Percentiles rank a stretch among this genome's conserved stretches.
Evolutionary conservation across 768 basidiomycete genomes (phyloP).

Genomic region (Flagelloscypha sp.): DNA sequence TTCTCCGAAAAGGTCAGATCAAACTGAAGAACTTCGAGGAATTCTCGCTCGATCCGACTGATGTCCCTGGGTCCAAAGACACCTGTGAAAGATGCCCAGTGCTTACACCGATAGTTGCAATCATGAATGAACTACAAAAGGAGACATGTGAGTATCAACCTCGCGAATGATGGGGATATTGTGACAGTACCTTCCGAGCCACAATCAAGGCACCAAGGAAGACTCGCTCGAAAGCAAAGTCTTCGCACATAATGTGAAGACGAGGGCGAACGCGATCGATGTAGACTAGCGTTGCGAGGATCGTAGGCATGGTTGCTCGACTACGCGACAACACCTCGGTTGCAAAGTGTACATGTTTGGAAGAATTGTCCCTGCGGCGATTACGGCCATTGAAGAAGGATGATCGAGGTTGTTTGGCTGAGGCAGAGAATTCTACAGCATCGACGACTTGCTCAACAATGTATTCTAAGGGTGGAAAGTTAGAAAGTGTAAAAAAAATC

Average conservation of each 20-base stretch:
- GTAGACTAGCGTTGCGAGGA: slow-evolving; percentile 69
- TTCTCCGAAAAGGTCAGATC: slow-evolving; percentile 34
- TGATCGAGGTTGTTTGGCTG: too few relatives aligned
- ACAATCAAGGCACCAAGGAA: slow-evolving; percentile 86
- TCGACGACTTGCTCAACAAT: too few relatives aligned
- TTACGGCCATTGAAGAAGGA: too few relatives aligned
- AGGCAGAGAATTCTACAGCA: too few relatives aligned
- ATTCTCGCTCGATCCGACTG: slow-evolving; percentile 45
- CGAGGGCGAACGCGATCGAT: slow-evolving; percentile 71
- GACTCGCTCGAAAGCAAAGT: slow-evolving; percentile 85
- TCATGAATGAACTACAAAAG: slow-evolving; percentile 45
- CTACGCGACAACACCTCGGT: slow-evolving; percentile 62
- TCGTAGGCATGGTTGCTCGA: slow-evolving; percentile 60
- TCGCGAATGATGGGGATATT: slow-evolving; percentile 7
- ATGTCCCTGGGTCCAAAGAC: slow-evolving; percentile 43
- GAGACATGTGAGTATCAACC: slow-evolving; percentile 3
- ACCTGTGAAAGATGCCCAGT: slow-evolving; percentile 46
- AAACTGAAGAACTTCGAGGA: slow-evolving; percentile 42
- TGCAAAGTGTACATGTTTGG: too few relatives aligned
- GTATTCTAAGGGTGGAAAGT: too few relatives aligned
- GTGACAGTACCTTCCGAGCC: slow-evolving; percentile 66
- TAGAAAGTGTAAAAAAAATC: too few relatives aligned
- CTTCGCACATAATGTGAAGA: slow-evolving; percentile 71
- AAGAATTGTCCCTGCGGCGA: too few relatives aligned
- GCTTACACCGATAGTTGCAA: slow-evolving; percentile 53